Conservation (phyloP, 2,329 filamentous ascomycete genomes). For the Nannizzia gypsea region DNA sequence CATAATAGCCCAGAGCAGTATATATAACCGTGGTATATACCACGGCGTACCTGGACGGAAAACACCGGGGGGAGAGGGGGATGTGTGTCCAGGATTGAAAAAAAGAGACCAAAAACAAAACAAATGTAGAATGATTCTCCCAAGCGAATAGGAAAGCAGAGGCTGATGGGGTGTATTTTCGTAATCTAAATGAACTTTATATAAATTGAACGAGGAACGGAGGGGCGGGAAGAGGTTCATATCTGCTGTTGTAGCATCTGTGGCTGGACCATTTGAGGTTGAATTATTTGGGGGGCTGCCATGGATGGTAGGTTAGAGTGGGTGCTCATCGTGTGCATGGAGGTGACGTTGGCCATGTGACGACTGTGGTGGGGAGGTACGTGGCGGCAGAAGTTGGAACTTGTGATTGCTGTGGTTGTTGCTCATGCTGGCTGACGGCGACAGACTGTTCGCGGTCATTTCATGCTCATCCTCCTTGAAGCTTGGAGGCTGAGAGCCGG, state of each 20-base stretch:
- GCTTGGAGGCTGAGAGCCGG: conserved; percentile 16
- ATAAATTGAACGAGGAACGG: neutral
- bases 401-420: conserved; percentile 5
- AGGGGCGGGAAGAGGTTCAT: conserved; percentile 16
- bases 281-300: conserved; percentile 32
- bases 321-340: conserved; percentile 28
- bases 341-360: conserved; percentile 26
- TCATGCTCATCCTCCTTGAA: conserved; percentile 69
- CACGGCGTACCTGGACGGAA: neutral
- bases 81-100: neutral
- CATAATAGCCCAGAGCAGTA: neutral
- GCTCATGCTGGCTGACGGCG: neutral
- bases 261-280: conserved; percentile 33
- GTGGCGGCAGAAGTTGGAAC: conserved; percentile 5
- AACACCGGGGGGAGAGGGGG: no score
- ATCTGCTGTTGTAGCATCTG: conserved; percentile 20
- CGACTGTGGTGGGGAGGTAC: conserved; percentile 22
- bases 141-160: neutral
- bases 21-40: neutral
- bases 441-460: conserved; percentile 57
- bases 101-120: neutral
- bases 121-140: neutral
- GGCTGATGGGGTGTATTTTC: neutral
- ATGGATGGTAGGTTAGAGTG: conserved; percentile 31
- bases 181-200: conserved; percentile 3